Base-by-base conservation (phyloP, 805 yeast species). In the Torulaspora microellipsoides region DNA sequence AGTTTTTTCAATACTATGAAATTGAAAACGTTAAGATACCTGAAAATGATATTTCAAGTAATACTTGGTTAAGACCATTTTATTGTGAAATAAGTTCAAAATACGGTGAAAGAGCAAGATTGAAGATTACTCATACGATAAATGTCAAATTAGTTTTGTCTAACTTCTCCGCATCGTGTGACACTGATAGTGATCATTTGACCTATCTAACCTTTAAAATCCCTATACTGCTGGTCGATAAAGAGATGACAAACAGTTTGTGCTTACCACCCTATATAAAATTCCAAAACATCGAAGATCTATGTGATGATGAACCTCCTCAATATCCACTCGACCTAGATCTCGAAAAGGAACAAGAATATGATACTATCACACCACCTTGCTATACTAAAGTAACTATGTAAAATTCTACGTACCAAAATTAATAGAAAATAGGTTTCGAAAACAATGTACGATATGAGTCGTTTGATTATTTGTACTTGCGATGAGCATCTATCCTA, bases 61-160 rank as follows among this genome's bases (percentile, higher is more conserved):
- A 25, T 11, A 28, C 34, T 9, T 47, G 50, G 50, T 23, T 47
- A 32, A 45, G 42, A 25, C 56, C 56, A 11, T 51, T 37, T 30
- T 49, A 53, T 35, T 53, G 54, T 36, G 57, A 53, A 27, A 13
- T 36, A 29, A 47, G 46, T 34, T 36, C 46, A 8, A 38, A 41
- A 14, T 44, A 35, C 34, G 13, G 13, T 10, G 34, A 32, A 13
- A 45, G 47, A 23, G 51, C 52, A 11, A 36, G 54, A 13, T 30
- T 53, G 25, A 53, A 53, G 43, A 48, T 51, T 20, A 49, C 51
- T 14, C 57, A 53, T 38, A 40, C 42, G 34, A 20, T 53, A 3
- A 27, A 41, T 14, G 13, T 53, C 25, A 38, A 43, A 29, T 31
- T 53, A 4, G 23, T 27, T 12, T 12, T 46, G 17, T 27, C 37